Evolutionary conservation across 2,329 filamentous ascomycete species (phyloP), one percentile per base, ranked within the genome.

Genomic region (Ophiocordyceps sinensis): DNA sequence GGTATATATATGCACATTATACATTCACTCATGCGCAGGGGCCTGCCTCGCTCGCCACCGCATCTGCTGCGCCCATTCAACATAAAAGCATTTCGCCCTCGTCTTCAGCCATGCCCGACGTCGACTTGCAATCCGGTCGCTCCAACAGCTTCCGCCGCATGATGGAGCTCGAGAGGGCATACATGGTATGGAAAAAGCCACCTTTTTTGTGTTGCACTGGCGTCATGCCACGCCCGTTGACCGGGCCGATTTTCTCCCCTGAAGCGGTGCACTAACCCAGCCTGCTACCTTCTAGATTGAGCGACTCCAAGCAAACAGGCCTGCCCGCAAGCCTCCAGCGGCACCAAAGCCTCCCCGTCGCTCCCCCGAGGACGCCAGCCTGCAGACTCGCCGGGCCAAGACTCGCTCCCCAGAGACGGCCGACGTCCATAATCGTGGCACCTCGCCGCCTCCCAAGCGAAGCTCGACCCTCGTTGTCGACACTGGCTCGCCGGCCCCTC

Each of bases 81-180:
- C 23, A 19, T 19, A 19, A 4, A 19, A 19, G 3, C 19, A 4
- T 19, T 9, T 7, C 32, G 9, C 14, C 5, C 17, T 35, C 7
- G 2, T 11, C 28, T 9, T 15, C 39, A n/a, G 28, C 41, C 40
- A 49, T 47, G 43, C 28, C 43, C 17, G 43, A 42, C 32, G 37
- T 41, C 38, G 48, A 45, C 38, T 41, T 43, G 41, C 44, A 43
- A 12, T 45, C 47, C 9, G 45, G 43, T 40, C 60, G 61, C 49
- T 62, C 63, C 46, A 66, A 66, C 52, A 74, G 67, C 54, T 67
- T 77, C 47, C 65, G 75, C 54, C 66, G 63, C 44, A 77, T 78
- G 73, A 62, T 77, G 38, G 71, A 77, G 49, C 57, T 77, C 40
- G 75, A 78, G 52, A 73, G 70, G 52, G 65, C 64, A 53, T 67